A percentile compares a stretch with the other conserved stretches of the same genome.
Evolutionary conservation across 257 asterid genomes (phyloP).

Genomic region (Vinca minor): DNA sequence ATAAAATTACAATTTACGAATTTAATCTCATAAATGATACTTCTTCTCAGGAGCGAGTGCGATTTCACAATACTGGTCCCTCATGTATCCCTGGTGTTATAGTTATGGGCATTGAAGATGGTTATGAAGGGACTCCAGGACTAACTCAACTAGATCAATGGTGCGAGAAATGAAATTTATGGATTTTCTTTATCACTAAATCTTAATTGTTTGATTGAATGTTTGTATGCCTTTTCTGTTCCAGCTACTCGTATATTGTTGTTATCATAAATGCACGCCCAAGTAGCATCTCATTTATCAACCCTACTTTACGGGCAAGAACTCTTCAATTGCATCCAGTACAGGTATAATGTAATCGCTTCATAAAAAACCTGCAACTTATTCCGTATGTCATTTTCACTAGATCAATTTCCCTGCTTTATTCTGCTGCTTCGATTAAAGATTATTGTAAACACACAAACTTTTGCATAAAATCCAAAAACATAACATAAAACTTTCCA

Average conservation of each 20-base stretch:
- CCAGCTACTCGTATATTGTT: conserved; percentile 64
- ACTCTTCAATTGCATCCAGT: conserved; percentile 64
- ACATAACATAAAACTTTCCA: neutral
- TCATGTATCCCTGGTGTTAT: conserved; percentile 70
- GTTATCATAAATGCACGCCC: conserved; percentile 60
- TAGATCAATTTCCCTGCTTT: neutral
- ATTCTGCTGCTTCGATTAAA: neutral
- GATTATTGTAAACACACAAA: neutral
- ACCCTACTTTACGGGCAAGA: conserved; percentile 46
- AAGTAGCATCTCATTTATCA: conserved; percentile 38
- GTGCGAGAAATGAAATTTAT: conserved; percentile 31
- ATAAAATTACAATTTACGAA: conserved; percentile 1
- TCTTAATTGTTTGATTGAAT: conserved; percentile 14
- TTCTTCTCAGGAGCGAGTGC: conserved; percentile 57
- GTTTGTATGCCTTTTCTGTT: conserved; percentile 12
- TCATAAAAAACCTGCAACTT: neutral
- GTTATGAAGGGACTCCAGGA: conserved; percentile 60
- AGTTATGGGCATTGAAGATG: conserved; percentile 87
- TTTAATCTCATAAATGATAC: conserved; percentile 3
- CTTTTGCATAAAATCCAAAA: neutral
- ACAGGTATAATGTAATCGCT: conserved; percentile 41
- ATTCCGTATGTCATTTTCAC: neutral
- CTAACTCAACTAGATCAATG: conserved; percentile 63
- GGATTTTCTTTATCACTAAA: conserved; percentile 9
- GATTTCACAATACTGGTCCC: conserved; percentile 80